Conservation (phyloP, 2,329 filamentous ascomycete genomes). For the Aspergillus felis region DNA sequence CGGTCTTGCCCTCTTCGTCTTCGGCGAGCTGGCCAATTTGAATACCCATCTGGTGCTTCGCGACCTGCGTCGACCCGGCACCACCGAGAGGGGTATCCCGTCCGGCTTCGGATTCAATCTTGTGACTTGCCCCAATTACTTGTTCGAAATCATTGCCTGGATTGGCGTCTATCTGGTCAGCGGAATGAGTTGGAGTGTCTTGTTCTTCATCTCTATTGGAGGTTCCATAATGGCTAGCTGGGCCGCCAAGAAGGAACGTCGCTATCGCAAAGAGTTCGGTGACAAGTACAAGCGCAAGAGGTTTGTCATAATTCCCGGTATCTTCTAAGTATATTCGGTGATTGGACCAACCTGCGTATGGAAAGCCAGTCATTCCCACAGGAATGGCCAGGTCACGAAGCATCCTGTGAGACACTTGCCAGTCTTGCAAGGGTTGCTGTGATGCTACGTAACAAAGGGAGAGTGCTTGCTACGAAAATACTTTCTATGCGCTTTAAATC, state of each 20-base stretch:
- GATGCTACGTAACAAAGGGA: not conserved
- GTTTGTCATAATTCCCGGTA: slow-evolving; percentile 73
- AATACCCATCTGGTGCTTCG: slow-evolving; percentile 75
- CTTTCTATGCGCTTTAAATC: not conserved
- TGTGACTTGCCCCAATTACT: slow-evolving; percentile 96
- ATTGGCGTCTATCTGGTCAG: slow-evolving; percentile 74
- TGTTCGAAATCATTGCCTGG: slow-evolving; percentile 89
- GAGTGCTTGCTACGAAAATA: not conserved
- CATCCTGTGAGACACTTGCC: not conserved
- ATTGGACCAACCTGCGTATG: not conserved
- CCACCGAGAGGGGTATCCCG: slow-evolving; percentile 84
- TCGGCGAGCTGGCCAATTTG: slow-evolving; percentile 78
- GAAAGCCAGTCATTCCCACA: not conserved
- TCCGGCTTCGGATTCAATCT: slow-evolving; percentile 75
- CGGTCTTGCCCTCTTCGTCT: slow-evolving; percentile 67
- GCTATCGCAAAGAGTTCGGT: slow-evolving; percentile 85
- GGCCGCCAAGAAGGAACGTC: slow-evolving; percentile 87
- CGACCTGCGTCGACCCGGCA: slow-evolving; percentile 70
- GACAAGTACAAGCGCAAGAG: slow-evolving; percentile 95
- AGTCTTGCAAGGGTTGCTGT: not conserved
- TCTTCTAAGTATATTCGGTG: slow-evolving; percentile 51
- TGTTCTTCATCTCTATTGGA: slow-evolving; percentile 71
- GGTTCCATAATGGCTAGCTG: slow-evolving; percentile 77
- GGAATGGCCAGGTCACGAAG: not conserved
- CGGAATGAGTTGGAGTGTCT: slow-evolving; percentile 68